A percentile compares a stretch with the other conserved stretches of the same genome.
phyloP scores from a whole-genome alignment of 768 basidiomycete species.

The Candolleomyces eurysporus region DNA sequence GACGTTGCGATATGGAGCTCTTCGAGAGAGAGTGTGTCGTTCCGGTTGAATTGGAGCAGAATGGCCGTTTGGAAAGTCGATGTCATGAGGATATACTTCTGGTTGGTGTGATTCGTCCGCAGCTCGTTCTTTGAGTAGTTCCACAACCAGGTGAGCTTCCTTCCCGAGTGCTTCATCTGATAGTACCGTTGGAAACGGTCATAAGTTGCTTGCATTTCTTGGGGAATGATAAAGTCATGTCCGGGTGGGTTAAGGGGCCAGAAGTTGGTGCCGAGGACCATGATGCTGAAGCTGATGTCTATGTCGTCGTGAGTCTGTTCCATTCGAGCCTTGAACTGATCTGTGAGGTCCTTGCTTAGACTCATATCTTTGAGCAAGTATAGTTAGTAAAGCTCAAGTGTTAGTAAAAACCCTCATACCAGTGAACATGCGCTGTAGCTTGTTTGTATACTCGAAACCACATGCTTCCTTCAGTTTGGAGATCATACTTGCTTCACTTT shows the following conservation, averaged over 20 bases:
- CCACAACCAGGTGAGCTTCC: conserved; percentile 98
- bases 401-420: conserved; percentile 44
- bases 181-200: conserved; percentile 93
- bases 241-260: conserved; percentile 88
- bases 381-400: neutral
- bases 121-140: conserved; percentile 98
- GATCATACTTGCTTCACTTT: conserved; percentile 98
- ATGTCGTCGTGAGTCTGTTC: conserved; percentile 80
- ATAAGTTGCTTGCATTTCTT: conserved; percentile 83
- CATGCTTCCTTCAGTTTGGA: conserved; percentile 98
- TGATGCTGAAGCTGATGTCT: conserved; percentile 87
- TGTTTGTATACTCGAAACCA: conserved; percentile 98
- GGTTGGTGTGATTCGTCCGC: conserved; percentile 88
- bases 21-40: conserved; percentile 80
- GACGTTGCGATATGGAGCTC: conserved; percentile 80
- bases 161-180: conserved; percentile 88
- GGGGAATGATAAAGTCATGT: conserved; percentile 86
- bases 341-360: conserved; percentile 93
- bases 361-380: conserved; percentile 69
- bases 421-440: conserved; percentile 98
- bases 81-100: conserved; percentile 97
- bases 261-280: conserved; percentile 93
- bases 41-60: conserved; percentile 89
- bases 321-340: conserved; percentile 94
- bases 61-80: conserved; percentile 98